Evolutionary conservation across 2,329 filamentous ascomycete species (phyloP), one percentile per base, ranked within the genome.

Genomic region (Xylariales sp.): DNA sequence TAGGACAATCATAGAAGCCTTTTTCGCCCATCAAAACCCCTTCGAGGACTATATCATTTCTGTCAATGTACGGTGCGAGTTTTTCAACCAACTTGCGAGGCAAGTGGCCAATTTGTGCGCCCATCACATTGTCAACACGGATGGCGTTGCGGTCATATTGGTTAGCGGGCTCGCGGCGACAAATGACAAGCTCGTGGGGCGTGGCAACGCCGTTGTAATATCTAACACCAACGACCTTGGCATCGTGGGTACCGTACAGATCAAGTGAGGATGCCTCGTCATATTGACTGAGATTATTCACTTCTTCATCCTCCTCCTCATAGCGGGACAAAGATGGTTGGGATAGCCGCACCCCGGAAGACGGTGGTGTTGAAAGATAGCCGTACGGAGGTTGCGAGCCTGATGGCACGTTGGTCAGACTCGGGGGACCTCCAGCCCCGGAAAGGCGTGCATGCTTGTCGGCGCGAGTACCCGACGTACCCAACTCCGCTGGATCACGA

Each of bases 101-200:
- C 28, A 95, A 68, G 59, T 95, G 88, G 1, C 88, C 88, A 49
- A 95, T 86, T 52, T 94, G 88, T 6, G 61, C 57, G 13, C 78
- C 75, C 53, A 85, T 74, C 12, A 90, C 85, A 57, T 93, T 94
- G 50, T 85, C 73, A 2, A 94, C 77, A 5, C 79, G 76, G 40
- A 94, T 88, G 0, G 88, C 88, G 61, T 93, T 93, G 5, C 49
- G 45, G 54, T 93, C 86, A 53, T 84, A 86, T 48, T 67, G 37
- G 47, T 88, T 88, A 3, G 53, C 47, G 3, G 80, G 78, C 46
- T 88, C 80, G 41, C 84, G 67, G 27, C 65, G 65, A 33, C 80
- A 55, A 39, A 78, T 53, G 4, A 84, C 74, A 43, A 71, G 69
- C 54, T 85, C 80, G 19, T 76, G 75, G 12, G 65, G 49, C 8